Base-by-base conservation (phyloP, 371 early-diverging fungal species). In the Actinomortierella ambigua region DNA sequence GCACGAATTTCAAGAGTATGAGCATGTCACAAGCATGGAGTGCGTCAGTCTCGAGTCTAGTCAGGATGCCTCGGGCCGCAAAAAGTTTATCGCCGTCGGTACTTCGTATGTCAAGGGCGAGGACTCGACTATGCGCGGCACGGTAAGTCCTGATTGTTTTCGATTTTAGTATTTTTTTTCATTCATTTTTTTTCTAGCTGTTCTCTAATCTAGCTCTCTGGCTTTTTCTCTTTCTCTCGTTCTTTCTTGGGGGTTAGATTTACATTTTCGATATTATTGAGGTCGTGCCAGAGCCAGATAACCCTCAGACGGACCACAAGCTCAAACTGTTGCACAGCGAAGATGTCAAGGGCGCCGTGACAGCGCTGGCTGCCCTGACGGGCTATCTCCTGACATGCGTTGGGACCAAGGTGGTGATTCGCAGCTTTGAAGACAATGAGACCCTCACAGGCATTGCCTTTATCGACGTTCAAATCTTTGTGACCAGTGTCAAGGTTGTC, bases 291-390 rank as follows among this genome's bases (percentile, higher is more conserved):
- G 95, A 97, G 67, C 91, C 94, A 2, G 93, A 93, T 55, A 91
- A 93, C 48, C 99, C 98, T 27, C 94, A 95, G 76, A 95, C 96
- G 0, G 95, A 94, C 63, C 96, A 96, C 75, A 91, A 92, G 63
- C 88, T 97, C 58, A 99, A 99, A 66, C 77, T 88, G 53, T 69
- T 96, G 17, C 89, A 85, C 61, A 83, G 82, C 3, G 93, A 94
- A 58, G 97, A 98, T 55, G 92, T 96, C 40, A 96, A 95, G 65
- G 96, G 95, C n/a, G 89, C 98, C 9, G 93, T 98, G n/a, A 93
- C 94, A 14, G 91, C 95, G 3, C 69, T 99, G 68, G 92, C 91
- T 54, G 88, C 82, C 24, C 79, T 97, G 7, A 91, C 89, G 49
- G 99, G 98, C 1, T 93, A 95, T 69, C 79, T 99, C 27, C 83